Base-by-base conservation (phyloP, 305 asterid species). In the Rubia peregrina region DNA sequence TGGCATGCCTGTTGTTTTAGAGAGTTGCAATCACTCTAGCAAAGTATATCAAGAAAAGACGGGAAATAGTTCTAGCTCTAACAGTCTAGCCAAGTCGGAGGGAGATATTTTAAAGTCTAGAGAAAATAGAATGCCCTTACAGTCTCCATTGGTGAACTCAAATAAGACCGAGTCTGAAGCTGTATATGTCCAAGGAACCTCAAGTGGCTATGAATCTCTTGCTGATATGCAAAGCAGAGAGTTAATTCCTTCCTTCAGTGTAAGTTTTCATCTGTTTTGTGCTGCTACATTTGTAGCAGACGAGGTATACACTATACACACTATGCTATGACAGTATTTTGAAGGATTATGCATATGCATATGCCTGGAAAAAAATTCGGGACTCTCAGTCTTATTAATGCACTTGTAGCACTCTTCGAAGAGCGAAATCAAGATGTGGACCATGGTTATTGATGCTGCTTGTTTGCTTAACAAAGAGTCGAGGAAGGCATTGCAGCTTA, bases 381-480 rank as follows among this genome's bases (percentile, higher is more conserved):
- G 9, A 33, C 66, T 61, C 43, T 61, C 7, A 61, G 43, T 12
- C 44, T 61, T 61, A 21, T 30, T 16, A 61, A 61, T 61, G 19
- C 44, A 30, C 43, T 30, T 63, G 26, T 36, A 36, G 67, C 38
- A 63, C 67, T 36, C 67, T 59, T 59, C n/a, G 2, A 63, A 36
- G 48, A 26, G 67, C 17, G 48, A 63, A 16, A 38, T 9, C 48
- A 63, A 63, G 67, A 63, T 9, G 24, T 63, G 67, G 67, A 63
- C 67, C 49, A 63, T 63, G 67, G 48, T 63, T 63, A 48, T 38
- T 40, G 67, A 63, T 46, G 16, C 67, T 63, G 48, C 67, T 36
- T 33, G 67, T 63, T 36, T 63, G 48, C 48, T 63, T 63, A 38
- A 63, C 67, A 63, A 63, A 63, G 67, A 63, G 67, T 63, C 67